Evolutionary conservation across 2,329 filamentous ascomycete genomes (phyloP), one percentile per base, ranked within the genome.

Genomic region (Colletotrichum abscissum): DNA sequence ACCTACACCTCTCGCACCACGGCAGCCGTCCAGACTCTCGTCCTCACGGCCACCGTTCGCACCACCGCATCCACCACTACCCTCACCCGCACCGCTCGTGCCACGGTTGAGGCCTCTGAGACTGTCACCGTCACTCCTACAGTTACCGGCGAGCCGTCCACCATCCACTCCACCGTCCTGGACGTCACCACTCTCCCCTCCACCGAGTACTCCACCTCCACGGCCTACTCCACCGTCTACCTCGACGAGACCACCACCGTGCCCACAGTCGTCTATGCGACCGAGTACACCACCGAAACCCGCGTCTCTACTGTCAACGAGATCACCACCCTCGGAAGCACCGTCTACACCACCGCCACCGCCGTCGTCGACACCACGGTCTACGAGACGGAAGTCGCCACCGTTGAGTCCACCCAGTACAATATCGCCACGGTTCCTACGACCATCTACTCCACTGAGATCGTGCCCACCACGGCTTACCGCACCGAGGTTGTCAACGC

Each of bases 351-450:
- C 26, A 67, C 63, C 2, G 54, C 63, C 35, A 67, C 63, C 4
- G 55, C 54, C 26, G 19, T 67, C 35, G 63, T 67, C 7, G 63
- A 67, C 54, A 67, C 63, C 16, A 67, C 63, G 11, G 6, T 67
- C 54, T 67, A 67, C 63, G 63, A 67, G 35, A 67, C 63, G 2
- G 52, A 67, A 26, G 2, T 59, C 12, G 33, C 63, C 52, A 28
- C 30, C 54, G 19, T 67, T n/a, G 35, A 67, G 54, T 67, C 63
- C 42, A 67, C 63, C 4, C 54, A 67, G 54, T 67, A 49, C 63
- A 67, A 67, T 35, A 12, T 67, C 8, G 63, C 63, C 35, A 67
- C 63, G 2, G 63, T 67, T 7, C 63, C 63, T 7, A 67, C 63
- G 7, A 67, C 63, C 26, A 24, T 67, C 11, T 67, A 67, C 54